These are phyloP conservation scores for Hirschfeldia incana DNA, from an alignment of 345 rosid species.

Conservation along the genomic window DNA sequence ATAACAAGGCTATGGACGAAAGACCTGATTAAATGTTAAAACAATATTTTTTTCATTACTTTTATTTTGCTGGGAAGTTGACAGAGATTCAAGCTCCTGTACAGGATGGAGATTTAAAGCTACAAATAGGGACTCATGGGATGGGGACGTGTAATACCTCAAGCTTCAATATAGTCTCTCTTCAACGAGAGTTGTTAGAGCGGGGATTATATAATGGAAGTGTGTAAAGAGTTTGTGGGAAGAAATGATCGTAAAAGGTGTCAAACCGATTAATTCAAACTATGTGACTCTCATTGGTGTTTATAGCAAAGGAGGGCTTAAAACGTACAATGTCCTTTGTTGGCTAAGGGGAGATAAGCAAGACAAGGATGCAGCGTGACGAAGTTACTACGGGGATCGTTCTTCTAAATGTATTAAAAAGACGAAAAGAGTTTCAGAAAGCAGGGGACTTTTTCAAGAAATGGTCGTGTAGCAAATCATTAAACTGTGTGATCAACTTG, in stretches of 20 bases:
- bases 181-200: neutral
- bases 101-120: neutral
- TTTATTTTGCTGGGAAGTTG: neutral
- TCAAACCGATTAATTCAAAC: constrained; percentile 69
- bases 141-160: neutral
- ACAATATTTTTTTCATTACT: neutral
- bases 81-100: neutral
- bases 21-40: neutral
- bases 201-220: constrained; percentile 51
- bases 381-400: too few species aligned
- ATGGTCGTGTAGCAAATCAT: constrained; percentile 39
- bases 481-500: too few species aligned
- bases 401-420: too few species aligned
- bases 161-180: neutral
- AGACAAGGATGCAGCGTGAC: constrained; percentile 33
- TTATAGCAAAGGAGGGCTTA: neutral
- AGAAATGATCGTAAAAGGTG: constrained; percentile 58
- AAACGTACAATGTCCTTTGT: neutral
- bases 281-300: constrained; percentile 43
- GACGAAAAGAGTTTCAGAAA: too few species aligned
- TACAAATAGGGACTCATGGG: neutral
- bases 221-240: constrained; percentile 58
- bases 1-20: too few species aligned
- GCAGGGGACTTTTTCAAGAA: too few species aligned
- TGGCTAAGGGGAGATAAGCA: constrained; percentile 43